phyloP scores from a whole-genome alignment of 2,329 filamentous ascomycete genomes.

The Pseudocercospora cruenta region DNA sequence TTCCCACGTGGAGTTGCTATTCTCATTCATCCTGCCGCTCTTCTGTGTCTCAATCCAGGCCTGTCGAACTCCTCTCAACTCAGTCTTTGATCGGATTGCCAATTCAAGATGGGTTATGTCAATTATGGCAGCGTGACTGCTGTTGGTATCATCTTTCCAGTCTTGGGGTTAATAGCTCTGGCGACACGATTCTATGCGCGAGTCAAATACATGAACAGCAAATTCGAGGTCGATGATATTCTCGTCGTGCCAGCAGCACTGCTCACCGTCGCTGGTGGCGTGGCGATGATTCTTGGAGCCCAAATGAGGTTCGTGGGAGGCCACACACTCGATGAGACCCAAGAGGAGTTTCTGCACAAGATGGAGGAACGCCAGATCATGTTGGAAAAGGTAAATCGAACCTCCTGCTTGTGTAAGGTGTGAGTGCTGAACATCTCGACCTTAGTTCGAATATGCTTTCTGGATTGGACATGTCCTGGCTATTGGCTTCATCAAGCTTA shows the following conservation, averaged over 20 bases:
- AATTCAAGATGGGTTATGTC: slow-evolving; percentile 14
- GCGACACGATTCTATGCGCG: slow-evolving; percentile 15
- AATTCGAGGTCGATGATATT: slow-evolving; percentile 21
- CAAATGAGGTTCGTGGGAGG: slow-evolving; percentile 19
- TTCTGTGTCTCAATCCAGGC: background rate
- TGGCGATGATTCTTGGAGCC: slow-evolving; percentile 18
- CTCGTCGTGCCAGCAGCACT: slow-evolving; percentile 22
- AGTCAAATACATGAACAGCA: slow-evolving; percentile 15
- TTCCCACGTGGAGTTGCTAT: slow-evolving; percentile 9
- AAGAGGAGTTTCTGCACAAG: slow-evolving; percentile 12
- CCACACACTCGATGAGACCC: slow-evolving; percentile 12
- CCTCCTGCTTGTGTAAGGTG: background rate
- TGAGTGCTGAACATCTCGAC: background rate
- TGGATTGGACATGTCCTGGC: slow-evolving; percentile 24
- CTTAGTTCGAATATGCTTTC: slow-evolving; percentile 23
- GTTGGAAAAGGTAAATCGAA: slow-evolving; percentile 12
- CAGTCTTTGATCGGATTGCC: background rate
- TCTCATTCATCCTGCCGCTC: background rate
- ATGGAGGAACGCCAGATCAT: slow-evolving; percentile 14
- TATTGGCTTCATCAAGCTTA: slow-evolving; percentile 23
- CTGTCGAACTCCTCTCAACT: background rate
- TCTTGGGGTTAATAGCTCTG: slow-evolving; percentile 12
- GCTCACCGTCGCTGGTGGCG: slow-evolving; percentile 16
- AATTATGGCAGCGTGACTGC: slow-evolving; percentile 17
- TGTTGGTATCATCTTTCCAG: slow-evolving; percentile 18